phyloP scores from a whole-genome alignment of 2,329 filamentous ascomycete genomes.

The Golovinomyces cichoracearum region DNA sequence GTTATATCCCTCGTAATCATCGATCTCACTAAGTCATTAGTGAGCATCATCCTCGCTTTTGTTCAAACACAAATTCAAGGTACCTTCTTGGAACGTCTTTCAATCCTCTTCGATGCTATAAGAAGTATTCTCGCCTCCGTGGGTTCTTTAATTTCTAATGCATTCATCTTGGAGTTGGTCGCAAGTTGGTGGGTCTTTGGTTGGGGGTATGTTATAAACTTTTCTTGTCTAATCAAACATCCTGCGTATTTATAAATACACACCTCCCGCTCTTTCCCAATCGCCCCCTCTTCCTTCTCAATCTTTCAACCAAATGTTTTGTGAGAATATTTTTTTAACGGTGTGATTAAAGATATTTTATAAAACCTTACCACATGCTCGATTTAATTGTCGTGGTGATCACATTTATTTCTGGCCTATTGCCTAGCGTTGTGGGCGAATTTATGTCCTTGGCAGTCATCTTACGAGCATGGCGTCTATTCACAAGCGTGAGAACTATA shows the following conservation, averaged over 20 bases:
- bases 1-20: conserved; percentile 23
- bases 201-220: conserved; percentile 22
- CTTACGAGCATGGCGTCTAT: conserved; percentile 39
- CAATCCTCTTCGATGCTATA: conserved; percentile 9
- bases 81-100: neutral
- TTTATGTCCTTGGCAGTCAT: conserved; percentile 40
- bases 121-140: conserved; percentile 23
- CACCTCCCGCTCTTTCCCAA: too few relatives aligned
- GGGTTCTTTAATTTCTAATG: conserved; percentile 32
- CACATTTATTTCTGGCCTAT: conserved; percentile 35
- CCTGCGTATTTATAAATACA: too few relatives aligned
- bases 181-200: conserved; percentile 36
- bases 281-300: neutral
- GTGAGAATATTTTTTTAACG: neutral
- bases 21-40: conserved; percentile 26
- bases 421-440: conserved; percentile 31
- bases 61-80: conserved; percentile 16
- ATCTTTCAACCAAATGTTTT: neutral
- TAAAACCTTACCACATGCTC: neutral
- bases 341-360: neutral
- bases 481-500: conserved; percentile 32
- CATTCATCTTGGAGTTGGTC: conserved; percentile 38
- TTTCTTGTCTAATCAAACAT: too few relatives aligned
- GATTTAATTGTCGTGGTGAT: conserved; percentile 26
- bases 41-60: conserved; percentile 24